Evolutionary conservation across 2,329 filamentous ascomycete genomes (phyloP).

Genomic region (Ophiostoma sp.): DNA sequence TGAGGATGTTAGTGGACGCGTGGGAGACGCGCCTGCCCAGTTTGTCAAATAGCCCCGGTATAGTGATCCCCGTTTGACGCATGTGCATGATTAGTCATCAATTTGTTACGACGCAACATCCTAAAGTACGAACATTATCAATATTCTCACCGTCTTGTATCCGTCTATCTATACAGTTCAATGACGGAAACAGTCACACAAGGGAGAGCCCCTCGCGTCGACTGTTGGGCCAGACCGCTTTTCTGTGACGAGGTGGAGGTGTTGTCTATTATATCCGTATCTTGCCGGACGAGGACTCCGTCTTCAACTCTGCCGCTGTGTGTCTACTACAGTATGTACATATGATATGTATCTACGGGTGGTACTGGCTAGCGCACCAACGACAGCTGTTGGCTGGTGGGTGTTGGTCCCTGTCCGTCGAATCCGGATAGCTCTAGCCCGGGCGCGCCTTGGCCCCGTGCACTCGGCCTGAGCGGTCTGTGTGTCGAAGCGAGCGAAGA

Average conservation of each 20-base stretch:
- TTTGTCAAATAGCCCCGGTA: constrained; percentile 5
- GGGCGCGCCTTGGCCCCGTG: not conserved
- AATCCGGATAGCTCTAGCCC: not conserved
- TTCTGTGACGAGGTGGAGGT: not conserved
- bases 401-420: not conserved
- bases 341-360: not conserved
- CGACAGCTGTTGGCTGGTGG: not conserved
- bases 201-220: no score
- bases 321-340: not conserved
- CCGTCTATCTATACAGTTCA: not conserved
- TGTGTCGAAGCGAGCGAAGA: not conserved
- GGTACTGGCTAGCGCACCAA: not conserved
- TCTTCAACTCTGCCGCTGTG: not conserved
- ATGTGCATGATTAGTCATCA: not conserved
- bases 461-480: constrained; percentile 4
- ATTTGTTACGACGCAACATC: not conserved
- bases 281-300: not conserved
- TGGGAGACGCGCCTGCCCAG: constrained; percentile 1
- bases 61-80: not conserved
- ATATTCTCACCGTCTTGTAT: no score
- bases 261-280: not conserved
- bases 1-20: constrained; percentile 1
- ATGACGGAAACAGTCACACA: no score
- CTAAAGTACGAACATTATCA: not conserved
- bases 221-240: not conserved